These are phyloP conservation scores for Vaccinium darrowii DNA, from an alignment of 148 eudicot species.

Conservation along the genomic window DNA sequence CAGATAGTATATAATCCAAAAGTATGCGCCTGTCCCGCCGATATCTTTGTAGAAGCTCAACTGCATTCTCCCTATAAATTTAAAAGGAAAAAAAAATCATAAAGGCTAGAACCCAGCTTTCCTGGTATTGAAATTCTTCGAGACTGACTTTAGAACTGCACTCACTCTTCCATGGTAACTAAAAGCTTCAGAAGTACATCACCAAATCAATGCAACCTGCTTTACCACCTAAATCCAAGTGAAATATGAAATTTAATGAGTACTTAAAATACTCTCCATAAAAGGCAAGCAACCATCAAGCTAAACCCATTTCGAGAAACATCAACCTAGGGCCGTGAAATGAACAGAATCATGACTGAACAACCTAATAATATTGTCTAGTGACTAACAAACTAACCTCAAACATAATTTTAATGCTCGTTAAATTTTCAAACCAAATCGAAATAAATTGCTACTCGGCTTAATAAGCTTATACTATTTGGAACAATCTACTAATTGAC, in stretches of 20 bases:
- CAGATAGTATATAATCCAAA: constrained; percentile 80
- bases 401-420: neutral
- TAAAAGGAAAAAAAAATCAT: neutral
- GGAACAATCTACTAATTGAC: neutral
- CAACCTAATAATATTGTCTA: neutral
- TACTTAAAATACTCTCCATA: neutral
- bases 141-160: neutral
- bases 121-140: neutral
- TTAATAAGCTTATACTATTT: neutral
- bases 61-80: constrained; percentile 56
- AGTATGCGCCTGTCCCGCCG: constrained; percentile 88
- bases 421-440: neutral
- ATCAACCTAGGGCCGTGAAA: neutral
- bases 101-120: neutral
- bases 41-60: constrained; percentile 74
- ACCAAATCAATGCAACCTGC: neutral
- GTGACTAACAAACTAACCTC: neutral
- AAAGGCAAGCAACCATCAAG: neutral
- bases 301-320: neutral
- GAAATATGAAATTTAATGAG: neutral
- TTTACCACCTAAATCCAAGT: constrained; percentile 4
- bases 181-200: neutral
- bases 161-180: constrained; percentile 24
- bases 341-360: neutral
- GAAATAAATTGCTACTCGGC: neutral